Percentiles rank a stretch among this genome's conserved stretches.
Evolutionary conservation across 768 basidiomycete species (phyloP).

Genomic region (Cystofilobasidium capitatum): DNA sequence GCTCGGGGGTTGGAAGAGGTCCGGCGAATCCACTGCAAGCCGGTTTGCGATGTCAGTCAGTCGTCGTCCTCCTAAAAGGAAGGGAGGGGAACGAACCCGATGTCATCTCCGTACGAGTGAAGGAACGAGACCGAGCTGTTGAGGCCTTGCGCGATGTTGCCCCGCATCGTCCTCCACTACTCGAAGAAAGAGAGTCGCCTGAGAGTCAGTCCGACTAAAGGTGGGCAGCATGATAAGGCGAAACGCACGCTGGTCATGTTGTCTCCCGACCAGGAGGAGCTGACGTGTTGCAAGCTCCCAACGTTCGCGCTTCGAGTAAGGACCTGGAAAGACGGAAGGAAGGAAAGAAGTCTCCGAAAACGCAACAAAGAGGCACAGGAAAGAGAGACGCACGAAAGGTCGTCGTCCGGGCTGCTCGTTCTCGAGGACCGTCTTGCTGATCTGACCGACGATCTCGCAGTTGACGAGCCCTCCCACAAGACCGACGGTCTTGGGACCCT

Average conservation of each 20-base stretch:
- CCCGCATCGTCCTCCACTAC: conserved; percentile 38
- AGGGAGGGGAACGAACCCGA: conserved; percentile 27
- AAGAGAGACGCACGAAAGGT: conserved; percentile 30
- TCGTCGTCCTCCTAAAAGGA: too few species aligned
- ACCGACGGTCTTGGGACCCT: conserved; percentile 17
- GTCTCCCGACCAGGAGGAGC: conserved; percentile 38
- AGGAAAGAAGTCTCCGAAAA: neutral
- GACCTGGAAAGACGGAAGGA: neutral
- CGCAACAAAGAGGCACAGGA: neutral
- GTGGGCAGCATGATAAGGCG: too few species aligned
- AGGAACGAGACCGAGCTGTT: conserved; percentile 29
- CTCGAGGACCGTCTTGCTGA: conserved; percentile 32
- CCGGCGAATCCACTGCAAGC: conserved; percentile 34
- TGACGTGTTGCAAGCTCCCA: conserved; percentile 36
- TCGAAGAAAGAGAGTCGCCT: neutral
- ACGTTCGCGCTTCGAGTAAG: conserved; percentile 38
- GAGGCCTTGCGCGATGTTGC: conserved; percentile 35
- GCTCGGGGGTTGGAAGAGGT: conserved; percentile 34
- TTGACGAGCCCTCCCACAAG: conserved; percentile 12
- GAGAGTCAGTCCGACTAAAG: too few species aligned
- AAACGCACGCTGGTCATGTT: conserved; percentile 29
- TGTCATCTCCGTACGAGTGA: conserved; percentile 34
- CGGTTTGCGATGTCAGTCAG: too few species aligned
- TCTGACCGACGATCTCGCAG: conserved; percentile 32
- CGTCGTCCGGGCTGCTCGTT: conserved; percentile 32